Conservation (phyloP, 2,329 filamentous ascomycete genomes). For the Escovopsis sp. region DNA sequence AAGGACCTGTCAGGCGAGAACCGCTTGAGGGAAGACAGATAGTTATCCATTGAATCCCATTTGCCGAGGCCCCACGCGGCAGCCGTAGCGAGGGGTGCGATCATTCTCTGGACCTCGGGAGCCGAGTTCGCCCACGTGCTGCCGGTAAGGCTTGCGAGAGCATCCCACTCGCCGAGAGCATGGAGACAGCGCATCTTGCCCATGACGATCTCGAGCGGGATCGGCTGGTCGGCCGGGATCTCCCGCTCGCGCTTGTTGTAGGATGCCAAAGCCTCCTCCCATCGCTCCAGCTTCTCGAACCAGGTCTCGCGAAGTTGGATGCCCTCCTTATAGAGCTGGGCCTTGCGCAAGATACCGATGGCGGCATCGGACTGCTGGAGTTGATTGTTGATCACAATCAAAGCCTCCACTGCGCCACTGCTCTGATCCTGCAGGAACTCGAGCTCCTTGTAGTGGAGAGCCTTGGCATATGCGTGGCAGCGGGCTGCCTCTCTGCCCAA, state of each 20-base stretch:
- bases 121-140: conserved; percentile 88
- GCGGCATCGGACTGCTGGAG: conserved; percentile 96
- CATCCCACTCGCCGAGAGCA: conserved; percentile 93
- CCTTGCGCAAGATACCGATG: conserved; percentile 92
- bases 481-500: conserved; percentile 89
- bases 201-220: conserved; percentile 90
- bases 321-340: conserved; percentile 82
- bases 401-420: conserved; percentile 82
- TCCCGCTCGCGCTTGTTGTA: conserved; percentile 77
- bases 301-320: conserved; percentile 95
- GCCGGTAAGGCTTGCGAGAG: conserved; percentile 73
- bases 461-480: conserved; percentile 96
- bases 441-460: conserved; percentile 94
- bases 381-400: conserved; percentile 99
- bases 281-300: conserved; percentile 96
- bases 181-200: conserved; percentile 98
- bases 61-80: conserved; percentile 93
- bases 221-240: conserved; percentile 38
- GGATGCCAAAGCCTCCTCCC: conserved; percentile 90
- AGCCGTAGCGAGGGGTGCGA: conserved; percentile 85
- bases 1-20: conserved; percentile 90
- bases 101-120: conserved; percentile 73
- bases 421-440: conserved; percentile 98
- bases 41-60: conserved; percentile 97
- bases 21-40: conserved; percentile 87